phyloP scores from a whole-genome alignment of 2,329 filamentous ascomycete species.

The Bipolaris victoriae region DNA sequence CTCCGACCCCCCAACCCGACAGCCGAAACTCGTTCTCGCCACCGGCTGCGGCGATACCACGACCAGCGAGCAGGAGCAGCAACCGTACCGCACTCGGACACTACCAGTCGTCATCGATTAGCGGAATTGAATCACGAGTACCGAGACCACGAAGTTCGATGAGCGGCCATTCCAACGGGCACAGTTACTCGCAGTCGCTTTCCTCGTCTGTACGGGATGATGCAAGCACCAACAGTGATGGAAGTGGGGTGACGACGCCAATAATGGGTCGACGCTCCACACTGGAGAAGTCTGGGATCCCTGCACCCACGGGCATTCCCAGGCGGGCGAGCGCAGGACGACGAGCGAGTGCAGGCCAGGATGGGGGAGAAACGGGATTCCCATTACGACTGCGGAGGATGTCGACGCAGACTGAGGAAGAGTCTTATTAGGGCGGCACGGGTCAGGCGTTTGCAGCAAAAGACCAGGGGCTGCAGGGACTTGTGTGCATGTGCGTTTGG shows the following conservation, averaged over 20 bases:
- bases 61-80: constrained; percentile 69
- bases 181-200: constrained; percentile 42
- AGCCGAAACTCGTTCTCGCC: constrained; percentile 64
- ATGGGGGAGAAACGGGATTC: constrained; percentile 54
- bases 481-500: constrained; percentile 23
- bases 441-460: constrained; percentile 8
- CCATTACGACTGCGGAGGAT: constrained; percentile 57
- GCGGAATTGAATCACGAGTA: constrained; percentile 50
- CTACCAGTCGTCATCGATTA: constrained; percentile 57
- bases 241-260: constrained; percentile 51
- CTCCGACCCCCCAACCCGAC: constrained; percentile 66
- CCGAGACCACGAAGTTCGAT: constrained; percentile 73
- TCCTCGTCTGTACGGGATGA: constrained; percentile 54
- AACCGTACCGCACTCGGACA: constrained; percentile 69
- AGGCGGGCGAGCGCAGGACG: constrained; percentile 59
- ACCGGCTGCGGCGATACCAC: constrained; percentile 20
- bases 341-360: constrained; percentile 48
- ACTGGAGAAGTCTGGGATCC: constrained; percentile 56
- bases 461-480: constrained; percentile 22
- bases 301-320: constrained; percentile 56
- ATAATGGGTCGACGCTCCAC: constrained; percentile 53
- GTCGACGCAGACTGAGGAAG: constrained; percentile 60
- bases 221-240: constrained; percentile 51
- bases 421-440: constrained; percentile 58
- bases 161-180: constrained; percentile 60